phyloP scores from a whole-genome alignment of 1,139 yeast genomes.

The Suhomyces panamericanus region DNA sequence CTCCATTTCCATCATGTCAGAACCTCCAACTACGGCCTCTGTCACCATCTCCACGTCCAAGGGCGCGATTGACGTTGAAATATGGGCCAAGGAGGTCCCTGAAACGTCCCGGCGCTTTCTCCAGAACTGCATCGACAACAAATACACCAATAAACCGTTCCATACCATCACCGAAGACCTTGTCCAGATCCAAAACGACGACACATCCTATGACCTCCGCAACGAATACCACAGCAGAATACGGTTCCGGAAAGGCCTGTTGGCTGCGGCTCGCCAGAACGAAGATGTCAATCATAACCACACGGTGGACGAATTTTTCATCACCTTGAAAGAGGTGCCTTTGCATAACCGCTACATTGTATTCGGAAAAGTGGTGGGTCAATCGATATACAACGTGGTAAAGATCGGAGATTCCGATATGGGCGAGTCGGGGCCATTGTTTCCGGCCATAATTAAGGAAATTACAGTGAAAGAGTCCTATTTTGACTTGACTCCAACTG shows the following conservation, averaged over 20 bases:
- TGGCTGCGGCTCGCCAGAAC: conserved; percentile 48
- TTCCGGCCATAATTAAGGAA: conserved; percentile 48
- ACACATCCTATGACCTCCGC: conserved; percentile 20
- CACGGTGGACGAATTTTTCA: conserved; percentile 50
- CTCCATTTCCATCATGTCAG: conserved; percentile 21
- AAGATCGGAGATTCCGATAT: conserved; percentile 54
- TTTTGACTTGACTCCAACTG: conserved; percentile 40
- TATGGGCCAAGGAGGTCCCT: conserved; percentile 77
- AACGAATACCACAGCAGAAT: conserved; percentile 60
- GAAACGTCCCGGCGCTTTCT: conserved; percentile 49
- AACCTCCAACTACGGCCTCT: conserved; percentile 64
- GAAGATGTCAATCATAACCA: conserved; percentile 30
- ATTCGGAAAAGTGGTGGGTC: conserved; percentile 65
- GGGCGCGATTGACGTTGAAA: conserved; percentile 59
- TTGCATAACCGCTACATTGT: conserved; percentile 50
- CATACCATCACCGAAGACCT: conserved; percentile 39
- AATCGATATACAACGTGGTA: conserved; percentile 54
- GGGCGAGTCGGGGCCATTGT: conserved; percentile 47
- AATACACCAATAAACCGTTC: conserved; percentile 44
- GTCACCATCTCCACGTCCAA: conserved; percentile 57
- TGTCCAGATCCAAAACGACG: conserved; percentile 36
- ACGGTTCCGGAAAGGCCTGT: conserved; percentile 54
- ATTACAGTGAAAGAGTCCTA: conserved; percentile 38
- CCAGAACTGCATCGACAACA: conserved; percentile 45
- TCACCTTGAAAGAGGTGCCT: conserved; percentile 50